Evolutionary conservation across 2,329 filamentous ascomycete genomes (phyloP), one percentile per base, ranked within the genome.

Genomic region (Fusarium keratoplasticum): DNA sequence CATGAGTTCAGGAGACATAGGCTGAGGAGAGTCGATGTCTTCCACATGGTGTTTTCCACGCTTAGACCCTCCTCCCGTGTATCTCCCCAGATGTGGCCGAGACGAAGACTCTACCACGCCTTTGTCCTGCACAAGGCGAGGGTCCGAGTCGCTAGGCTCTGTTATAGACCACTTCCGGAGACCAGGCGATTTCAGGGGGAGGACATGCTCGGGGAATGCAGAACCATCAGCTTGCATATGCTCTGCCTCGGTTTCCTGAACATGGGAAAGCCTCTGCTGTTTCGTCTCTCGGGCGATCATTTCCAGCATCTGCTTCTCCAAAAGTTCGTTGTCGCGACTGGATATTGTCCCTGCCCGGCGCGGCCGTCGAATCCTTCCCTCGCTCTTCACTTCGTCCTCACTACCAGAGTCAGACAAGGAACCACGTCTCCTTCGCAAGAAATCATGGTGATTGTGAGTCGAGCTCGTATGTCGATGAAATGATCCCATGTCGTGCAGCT

Each of bases 381-480:
- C 74, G n/a, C 64, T 82, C 67, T 78, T 79, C 9, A 66, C 75
- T 54, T 88, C 87, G 65, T 83, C 86, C 47, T 91, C 89, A 54
- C 86, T 89, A 31, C 89, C 89, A 6, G 91, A 93, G 6, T 91
- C 90, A 0, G 92, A 93, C 11, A 85, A 80, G 11, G 90, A 91
- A 13, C 81, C 81, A 42, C 78, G 79, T 59, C 87, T 86, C 33
- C 88, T 86, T 57, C 86, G 86, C 31, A 87, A 82, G 67, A 90
- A 87, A 61, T 89, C 87, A 35, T 88, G 85, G 66, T 86, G 87
- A 44, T 85, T 86, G 67, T 88, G 85, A 14, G 83, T 78, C 3
- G 88, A 89, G 64, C 83, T 84, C 67, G 81, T 86, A 63, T 87
- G 88, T 52, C 87, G 88, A 65, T 90, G 88, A 47, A 88, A 86